phyloP scores from a whole-genome alignment of 352 stramenopile genomes.

The Phytopythium delawarense region DNA sequence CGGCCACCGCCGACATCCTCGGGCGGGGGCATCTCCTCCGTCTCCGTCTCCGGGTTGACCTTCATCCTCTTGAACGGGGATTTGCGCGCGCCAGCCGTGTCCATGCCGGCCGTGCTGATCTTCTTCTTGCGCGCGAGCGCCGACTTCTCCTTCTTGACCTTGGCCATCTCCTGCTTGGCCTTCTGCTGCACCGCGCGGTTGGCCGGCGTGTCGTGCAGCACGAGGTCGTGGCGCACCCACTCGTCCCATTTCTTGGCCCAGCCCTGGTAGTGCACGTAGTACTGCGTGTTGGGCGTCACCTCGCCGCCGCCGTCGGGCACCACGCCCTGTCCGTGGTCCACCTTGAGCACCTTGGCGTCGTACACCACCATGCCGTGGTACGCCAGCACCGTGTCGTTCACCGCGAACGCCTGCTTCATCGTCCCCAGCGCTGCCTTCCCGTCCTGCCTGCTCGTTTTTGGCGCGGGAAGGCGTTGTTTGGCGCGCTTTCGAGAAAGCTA shows the following conservation, averaged over 20 bases:
- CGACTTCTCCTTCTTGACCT: slow-evolving; percentile 65
- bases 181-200: slow-evolving; percentile 59
- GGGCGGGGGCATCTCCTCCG: slow-evolving; percentile 42
- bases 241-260: slow-evolving; percentile 93
- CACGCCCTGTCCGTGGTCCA: slow-evolving; percentile 71
- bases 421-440: background rate
- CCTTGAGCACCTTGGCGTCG: slow-evolving; percentile 80
- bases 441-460: background rate
- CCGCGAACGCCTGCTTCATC: slow-evolving; percentile 26
- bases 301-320: slow-evolving; percentile 22
- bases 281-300: slow-evolving; percentile 40
- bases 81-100: slow-evolving; percentile 41
- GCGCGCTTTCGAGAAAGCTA: background rate
- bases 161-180: slow-evolving; percentile 31
- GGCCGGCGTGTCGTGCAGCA: slow-evolving; percentile 61
- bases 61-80: slow-evolving; percentile 80
- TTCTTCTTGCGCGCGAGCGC: slow-evolving; percentile 47
- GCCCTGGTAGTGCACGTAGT: slow-evolving; percentile 90
- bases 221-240: slow-evolving; percentile 72
- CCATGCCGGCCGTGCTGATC: slow-evolving; percentile 57
- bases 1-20: slow-evolving; percentile 13
- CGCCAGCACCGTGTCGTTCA: slow-evolving; percentile 69
- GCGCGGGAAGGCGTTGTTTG: background rate
- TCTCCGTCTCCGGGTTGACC: slow-evolving; percentile 57
- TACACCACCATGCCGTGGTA: slow-evolving; percentile 85